Base-by-base conservation (phyloP, 345 rosid species). In the Rhodamnia argentea region DNA sequence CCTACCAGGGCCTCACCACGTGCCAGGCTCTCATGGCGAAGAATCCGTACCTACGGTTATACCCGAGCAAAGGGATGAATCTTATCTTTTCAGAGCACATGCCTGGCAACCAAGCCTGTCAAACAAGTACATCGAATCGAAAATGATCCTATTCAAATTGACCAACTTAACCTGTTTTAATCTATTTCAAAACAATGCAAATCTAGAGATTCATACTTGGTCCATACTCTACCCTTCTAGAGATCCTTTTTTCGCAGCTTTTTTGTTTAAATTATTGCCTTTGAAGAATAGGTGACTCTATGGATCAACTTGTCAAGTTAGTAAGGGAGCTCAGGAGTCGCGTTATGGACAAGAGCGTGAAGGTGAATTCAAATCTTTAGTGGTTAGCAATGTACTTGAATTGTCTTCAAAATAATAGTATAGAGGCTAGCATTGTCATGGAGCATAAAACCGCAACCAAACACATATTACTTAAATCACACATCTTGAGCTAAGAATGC, bases 1-100 rank as follows among this genome's bases (percentile, higher is more conserved):
- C 98, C 12, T 95, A 93, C 90, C 98, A 94, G 84, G 97, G 98
- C 74, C 92, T 96, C 81, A 90, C 95, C 89, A 95, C 97, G 54
- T 96, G 99, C 91, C 98, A 93, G 90, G 93, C 95, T 74, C 75
- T 93, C 92, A 90, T 91, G 91, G 91, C 91, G 0, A 95, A 95
- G 64, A 96, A 97, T 56, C 85, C 90, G 12, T 90, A 86, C 84
- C 84, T 87, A 78, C 5, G 86, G 37, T 78, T 87, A 6, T n/a
- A 53, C 90, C 90, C 94, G 27, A 7, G 16, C 7, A 84, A 83
- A n/a, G 88, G 90, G 6, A 13, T 85, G 84, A n/a, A 53, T 24
- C 90, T 96, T 14, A 58, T 84, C 4, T 93, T 91, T 54, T 96
- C 87, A 95, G 60, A 94, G 97, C 59, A 96, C 98, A 74, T 97